These are phyloP conservation scores for Claviceps sp. DNA, from an alignment of 2,329 filamentous ascomycete genomes.

Conservation along the genomic window DNA sequence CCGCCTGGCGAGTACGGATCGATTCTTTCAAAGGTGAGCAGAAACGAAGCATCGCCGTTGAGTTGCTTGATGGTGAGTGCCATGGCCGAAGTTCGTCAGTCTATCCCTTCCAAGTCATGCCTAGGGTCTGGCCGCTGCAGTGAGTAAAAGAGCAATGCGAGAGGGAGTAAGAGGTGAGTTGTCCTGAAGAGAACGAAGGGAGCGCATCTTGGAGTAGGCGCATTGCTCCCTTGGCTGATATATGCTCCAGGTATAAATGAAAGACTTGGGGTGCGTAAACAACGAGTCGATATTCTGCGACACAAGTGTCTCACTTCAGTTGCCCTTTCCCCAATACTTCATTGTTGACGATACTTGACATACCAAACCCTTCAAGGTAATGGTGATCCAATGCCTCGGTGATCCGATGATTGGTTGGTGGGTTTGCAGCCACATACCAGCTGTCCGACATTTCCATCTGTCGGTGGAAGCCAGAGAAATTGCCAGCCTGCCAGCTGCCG, in stretches of 20 bases:
- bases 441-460: too few relatives aligned
- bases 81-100: slow-evolving; percentile 27
- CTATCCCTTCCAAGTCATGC: neutral
- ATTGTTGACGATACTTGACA: too few relatives aligned
- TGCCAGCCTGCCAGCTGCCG: too few relatives aligned
- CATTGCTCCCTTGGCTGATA: too few relatives aligned
- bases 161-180: neutral
- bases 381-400: too few relatives aligned
- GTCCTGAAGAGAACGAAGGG: neutral
- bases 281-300: neutral
- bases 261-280: too few relatives aligned
- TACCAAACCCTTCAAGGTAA: too few relatives aligned
- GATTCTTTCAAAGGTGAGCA: slow-evolving; percentile 47
- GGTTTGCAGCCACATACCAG: too few relatives aligned
- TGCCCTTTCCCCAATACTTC: neutral
- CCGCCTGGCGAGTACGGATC: slow-evolving; percentile 11
- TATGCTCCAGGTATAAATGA: too few relatives aligned
- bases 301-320: neutral
- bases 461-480: too few relatives aligned
- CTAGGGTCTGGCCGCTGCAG: neutral
- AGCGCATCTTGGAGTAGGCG: neutral
- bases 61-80: slow-evolving; percentile 49
- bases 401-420: too few relatives aligned
- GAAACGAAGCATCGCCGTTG: slow-evolving; percentile 51
- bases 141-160: neutral